These are phyloP conservation scores for Neurospora pannonica DNA, from an alignment of 495 filamentous ascomycete species.

Conservation along the genomic window DNA sequence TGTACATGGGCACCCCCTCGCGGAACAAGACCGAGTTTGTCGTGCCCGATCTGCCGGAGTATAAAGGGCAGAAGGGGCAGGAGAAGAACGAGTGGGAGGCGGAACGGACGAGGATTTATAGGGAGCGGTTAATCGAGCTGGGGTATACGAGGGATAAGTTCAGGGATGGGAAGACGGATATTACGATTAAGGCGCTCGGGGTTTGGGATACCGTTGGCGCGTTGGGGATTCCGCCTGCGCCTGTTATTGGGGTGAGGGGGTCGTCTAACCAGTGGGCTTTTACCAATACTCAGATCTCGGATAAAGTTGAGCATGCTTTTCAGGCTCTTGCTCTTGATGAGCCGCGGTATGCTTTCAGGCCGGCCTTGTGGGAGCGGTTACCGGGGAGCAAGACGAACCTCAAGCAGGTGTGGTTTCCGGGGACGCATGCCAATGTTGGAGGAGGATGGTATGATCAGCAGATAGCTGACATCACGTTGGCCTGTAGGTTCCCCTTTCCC, in stretches of 20 bases:
- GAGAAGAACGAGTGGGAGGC: slow-evolving; percentile 22
- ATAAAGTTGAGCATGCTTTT: slow-evolving; percentile 56
- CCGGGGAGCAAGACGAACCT: slow-evolving; percentile 30
- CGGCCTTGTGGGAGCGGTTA: slow-evolving; percentile 47
- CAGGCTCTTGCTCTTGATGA: slow-evolving; percentile 66
- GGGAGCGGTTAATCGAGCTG: slow-evolving; percentile 15
- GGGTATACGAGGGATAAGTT: slow-evolving; percentile 20
- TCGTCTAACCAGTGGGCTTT: slow-evolving; percentile 34
- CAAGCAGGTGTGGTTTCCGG: slow-evolving; percentile 64
- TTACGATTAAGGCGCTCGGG: slow-evolving; percentile 28
- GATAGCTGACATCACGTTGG: slow-evolving; percentile 22
- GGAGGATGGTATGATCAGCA: slow-evolving; percentile 35
- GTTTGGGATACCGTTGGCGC: slow-evolving; percentile 34
- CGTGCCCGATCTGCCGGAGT: slow-evolving; percentile 7
- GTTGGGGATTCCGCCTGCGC: slow-evolving; percentile 24
- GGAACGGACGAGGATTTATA: slow-evolving; percentile 16
- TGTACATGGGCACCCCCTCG: slow-evolving; percentile 18
- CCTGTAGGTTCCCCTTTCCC: slow-evolving; percentile 11
- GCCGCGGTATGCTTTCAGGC: slow-evolving; percentile 51
- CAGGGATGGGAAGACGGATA: slow-evolving; percentile 15
- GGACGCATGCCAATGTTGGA: slow-evolving; percentile 55
- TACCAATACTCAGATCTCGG: slow-evolving; percentile 47
- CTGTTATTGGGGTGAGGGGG: slow-evolving; percentile 23
- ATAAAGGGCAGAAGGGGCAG: slow-evolving; percentile 13
- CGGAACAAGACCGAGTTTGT: slow-evolving; percentile 15